These are phyloP conservation scores for Breynia disticha DNA, from an alignment of 441 rosid genomes.

Conservation along the genomic window DNA sequence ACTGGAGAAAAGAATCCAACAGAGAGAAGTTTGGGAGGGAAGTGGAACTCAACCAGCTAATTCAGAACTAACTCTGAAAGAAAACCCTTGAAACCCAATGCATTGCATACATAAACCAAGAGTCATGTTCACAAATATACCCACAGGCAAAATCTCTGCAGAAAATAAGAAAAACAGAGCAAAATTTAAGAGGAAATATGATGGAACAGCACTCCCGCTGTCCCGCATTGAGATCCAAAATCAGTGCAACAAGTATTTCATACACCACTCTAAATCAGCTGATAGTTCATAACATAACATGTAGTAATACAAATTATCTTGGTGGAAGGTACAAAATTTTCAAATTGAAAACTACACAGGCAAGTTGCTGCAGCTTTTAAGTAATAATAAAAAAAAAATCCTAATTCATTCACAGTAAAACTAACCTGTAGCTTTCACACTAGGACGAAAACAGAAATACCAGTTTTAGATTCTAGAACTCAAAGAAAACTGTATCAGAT, in stretches of 20 bases:
- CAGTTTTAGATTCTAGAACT: conserved; percentile 6
- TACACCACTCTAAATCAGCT: not conserved
- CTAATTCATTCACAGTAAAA: conserved; percentile 5
- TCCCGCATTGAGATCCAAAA: no score
- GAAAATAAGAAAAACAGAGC: no score
- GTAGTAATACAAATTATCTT: not conserved
- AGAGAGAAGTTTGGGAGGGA: conserved; percentile 2
- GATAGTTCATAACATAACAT: not conserved
- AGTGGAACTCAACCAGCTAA: not conserved
- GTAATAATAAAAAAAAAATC: not conserved
- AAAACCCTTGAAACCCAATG: no score
- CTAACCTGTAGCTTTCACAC: conserved; percentile 10
- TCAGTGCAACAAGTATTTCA: no score
- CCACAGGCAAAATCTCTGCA: no score
- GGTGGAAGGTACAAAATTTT: not conserved
- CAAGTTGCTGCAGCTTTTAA: conserved; percentile 5
- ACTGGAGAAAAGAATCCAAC: no score
- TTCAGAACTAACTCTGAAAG: no score
- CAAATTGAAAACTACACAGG: not conserved
- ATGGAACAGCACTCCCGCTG: no score
- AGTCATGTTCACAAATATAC: no score
- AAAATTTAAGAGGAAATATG: no score
- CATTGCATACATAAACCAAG: no score
- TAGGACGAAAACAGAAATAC: conserved; percentile 1
- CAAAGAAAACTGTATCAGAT: conserved; percentile 22